Evolutionary conservation across 1,284 basidiomycete species (phyloP), one percentile per base, ranked within the genome.

Genomic region (Pholiota adiposa): DNA sequence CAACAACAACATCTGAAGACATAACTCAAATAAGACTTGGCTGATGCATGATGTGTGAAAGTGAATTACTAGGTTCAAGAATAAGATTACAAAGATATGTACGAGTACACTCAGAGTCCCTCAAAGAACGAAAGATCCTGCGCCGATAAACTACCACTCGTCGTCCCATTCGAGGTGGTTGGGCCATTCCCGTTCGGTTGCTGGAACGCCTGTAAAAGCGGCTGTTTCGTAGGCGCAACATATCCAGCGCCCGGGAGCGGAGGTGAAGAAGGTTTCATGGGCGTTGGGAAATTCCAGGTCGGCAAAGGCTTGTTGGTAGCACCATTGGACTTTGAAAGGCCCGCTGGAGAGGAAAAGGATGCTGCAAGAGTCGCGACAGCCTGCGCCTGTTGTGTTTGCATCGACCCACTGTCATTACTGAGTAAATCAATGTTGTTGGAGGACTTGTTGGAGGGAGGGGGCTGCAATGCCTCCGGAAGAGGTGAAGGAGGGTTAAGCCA

Each of bases 71-170:
- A 21, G 16, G 29, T 34, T 25, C 16, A 21, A 46, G n/a, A 41
- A 52, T 34, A 27, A 50, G 38, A 44, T 49, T 49, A 36, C 27
- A 46, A 50, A n/a, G 11, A 34, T 33, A 53, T 53, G 34, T 19
- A n/a, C n/a, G n/a, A n/a, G 29, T 31, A 55, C 50, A 33, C 67
- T 76, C 61, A 89, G 44, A 88, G 65, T 19, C 87, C 84, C 71
- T 90, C 89, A 66, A 90, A 90, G 67, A 90, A 90, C n/a, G 85
- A 88, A 58, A 90, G 69, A 76, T 90, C 89, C 71, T 89, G 87
- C 7, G 88, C 87, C 3, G 85, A 86, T 50, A 90, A 70, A 5
- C 84, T 84, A 7, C 84, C 79, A 3, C 72, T 75, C 44, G 75
- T 73, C 48, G 70, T 71, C 36, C 67, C 65, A 14, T 70, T 63